Percentiles rank a stretch among this genome's conserved stretches.
These are phyloP conservation scores for Talaromyces sp. DNA, from an alignment of 2,329 filamentous ascomycete species.

Conservation along the genomic window DNA sequence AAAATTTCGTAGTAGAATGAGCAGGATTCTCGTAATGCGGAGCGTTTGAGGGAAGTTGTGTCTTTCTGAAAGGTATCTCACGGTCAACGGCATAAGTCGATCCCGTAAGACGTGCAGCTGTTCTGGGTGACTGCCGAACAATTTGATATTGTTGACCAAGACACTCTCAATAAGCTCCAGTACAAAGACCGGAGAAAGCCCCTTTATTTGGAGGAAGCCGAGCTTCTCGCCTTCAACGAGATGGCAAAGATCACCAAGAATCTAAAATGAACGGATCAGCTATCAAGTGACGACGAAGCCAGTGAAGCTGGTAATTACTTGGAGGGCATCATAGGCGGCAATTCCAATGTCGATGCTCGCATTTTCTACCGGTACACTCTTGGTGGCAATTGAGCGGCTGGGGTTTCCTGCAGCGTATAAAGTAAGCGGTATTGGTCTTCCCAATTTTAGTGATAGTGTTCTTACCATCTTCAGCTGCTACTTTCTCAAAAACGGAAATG, in stretches of 20 bases:
- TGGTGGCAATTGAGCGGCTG: slow-evolving; percentile 52
- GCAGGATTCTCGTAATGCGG: slow-evolving; percentile 74
- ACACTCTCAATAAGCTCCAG: slow-evolving; percentile 90
- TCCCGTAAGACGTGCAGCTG: slow-evolving; percentile 72
- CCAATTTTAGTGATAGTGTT: slow-evolving; percentile 13
- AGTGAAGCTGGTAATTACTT: slow-evolving; percentile 41
- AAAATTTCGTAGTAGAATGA: slow-evolving; percentile 73
- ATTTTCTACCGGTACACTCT: slow-evolving; percentile 62
- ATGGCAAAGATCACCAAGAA: slow-evolving; percentile 86
- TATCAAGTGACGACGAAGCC: slow-evolving; percentile 12
- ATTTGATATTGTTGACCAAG: slow-evolving; percentile 73
- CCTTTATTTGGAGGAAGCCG: slow-evolving; percentile 73
- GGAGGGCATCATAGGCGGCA: slow-evolving; percentile 79
- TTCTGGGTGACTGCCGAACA: slow-evolving; percentile 74
- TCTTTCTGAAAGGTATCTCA: slow-evolving; percentile 70
- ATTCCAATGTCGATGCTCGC: slow-evolving; percentile 62
- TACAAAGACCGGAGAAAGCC: slow-evolving; percentile 74
- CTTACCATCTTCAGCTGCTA: slow-evolving; percentile 72
- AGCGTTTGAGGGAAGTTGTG: slow-evolving; percentile 77
- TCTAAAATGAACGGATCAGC: slow-evolving; percentile 35
- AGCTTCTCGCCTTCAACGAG: slow-evolving; percentile 79
- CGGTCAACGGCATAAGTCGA: slow-evolving; percentile 76
- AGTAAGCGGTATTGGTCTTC: slow-evolving; percentile 7
- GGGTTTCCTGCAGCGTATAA: slow-evolving; percentile 15
- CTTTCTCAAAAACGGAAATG: slow-evolving; percentile 88